phyloP scores from a whole-genome alignment of 2,329 filamentous ascomycete species.

The Ceratocystis papillata region DNA sequence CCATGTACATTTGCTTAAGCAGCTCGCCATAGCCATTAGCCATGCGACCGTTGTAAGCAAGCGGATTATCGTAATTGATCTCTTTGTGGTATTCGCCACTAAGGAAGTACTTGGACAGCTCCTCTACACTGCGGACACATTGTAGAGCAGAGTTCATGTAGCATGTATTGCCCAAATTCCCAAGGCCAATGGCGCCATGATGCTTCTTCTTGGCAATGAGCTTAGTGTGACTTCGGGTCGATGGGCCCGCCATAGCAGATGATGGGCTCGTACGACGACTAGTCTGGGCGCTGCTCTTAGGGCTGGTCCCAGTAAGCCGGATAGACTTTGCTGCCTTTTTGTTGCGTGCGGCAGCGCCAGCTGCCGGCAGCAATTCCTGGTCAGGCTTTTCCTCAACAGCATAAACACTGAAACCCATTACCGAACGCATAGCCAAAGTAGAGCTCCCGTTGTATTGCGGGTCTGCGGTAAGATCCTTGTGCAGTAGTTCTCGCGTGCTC shows the following conservation, averaged over 20 bases:
- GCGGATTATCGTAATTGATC: slow-evolving; percentile 72
- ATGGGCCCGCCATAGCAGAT: slow-evolving; percentile 39
- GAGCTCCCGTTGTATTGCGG: slow-evolving; percentile 65
- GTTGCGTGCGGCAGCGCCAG: not conserved
- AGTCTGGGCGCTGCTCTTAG: slow-evolving; percentile 22
- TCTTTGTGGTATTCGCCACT: slow-evolving; percentile 63
- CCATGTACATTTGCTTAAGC: slow-evolving; percentile 66
- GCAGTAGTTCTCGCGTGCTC: slow-evolving; percentile 18
- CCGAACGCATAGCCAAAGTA: slow-evolving; percentile 53
- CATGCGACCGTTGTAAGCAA: slow-evolving; percentile 76
- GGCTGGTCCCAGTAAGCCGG: slow-evolving; percentile 14
- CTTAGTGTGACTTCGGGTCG: slow-evolving; percentile 62
- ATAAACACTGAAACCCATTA: slow-evolving; percentile 63
- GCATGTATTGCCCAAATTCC: slow-evolving; percentile 91
- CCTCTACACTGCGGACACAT: slow-evolving; percentile 85
- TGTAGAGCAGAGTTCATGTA: slow-evolving; percentile 99
- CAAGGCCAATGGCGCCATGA: slow-evolving; percentile 68
- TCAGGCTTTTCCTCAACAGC: slow-evolving; percentile 60
- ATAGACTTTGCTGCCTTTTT: not conserved
- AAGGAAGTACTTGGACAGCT: slow-evolving; percentile 86
- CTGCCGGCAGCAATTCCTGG: slow-evolving; percentile 8
- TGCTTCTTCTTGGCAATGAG: slow-evolving; percentile 60
- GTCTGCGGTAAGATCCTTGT: slow-evolving; percentile 58
- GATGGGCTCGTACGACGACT: slow-evolving; percentile 56
- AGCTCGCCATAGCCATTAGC: slow-evolving; percentile 73